phyloP scores from a whole-genome alignment of 148 eudicot genomes.

The Dysphania ambrosioides region DNA sequence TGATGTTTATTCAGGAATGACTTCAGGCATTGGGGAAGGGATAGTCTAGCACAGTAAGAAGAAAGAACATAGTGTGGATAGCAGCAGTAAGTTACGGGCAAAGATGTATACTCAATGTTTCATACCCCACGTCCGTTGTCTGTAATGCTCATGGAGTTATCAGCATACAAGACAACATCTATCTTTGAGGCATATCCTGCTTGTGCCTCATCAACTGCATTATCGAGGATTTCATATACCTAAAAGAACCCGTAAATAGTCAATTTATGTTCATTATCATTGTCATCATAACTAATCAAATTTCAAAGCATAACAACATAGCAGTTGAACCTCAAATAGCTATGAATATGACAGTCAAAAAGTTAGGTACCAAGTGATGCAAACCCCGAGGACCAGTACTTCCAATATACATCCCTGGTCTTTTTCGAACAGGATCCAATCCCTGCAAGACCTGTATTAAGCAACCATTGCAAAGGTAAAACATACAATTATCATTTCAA shows the following conservation, averaged over 20 bases:
- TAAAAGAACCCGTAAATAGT: conserved; percentile 27
- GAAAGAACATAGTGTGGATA: background rate
- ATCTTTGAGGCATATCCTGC: conserved; percentile 92
- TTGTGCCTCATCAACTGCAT: conserved; percentile 94
- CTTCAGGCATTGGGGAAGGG: background rate
- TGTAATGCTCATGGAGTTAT: conserved; percentile 79
- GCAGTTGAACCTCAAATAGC: background rate
- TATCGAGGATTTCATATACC: conserved; percentile 96
- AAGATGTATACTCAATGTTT: background rate
- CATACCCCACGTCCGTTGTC: conserved; percentile 99
- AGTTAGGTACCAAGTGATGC: conserved; percentile 70
- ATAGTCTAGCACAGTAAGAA: background rate
- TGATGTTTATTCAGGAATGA: conserved; percentile 2
- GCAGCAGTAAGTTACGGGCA: background rate
- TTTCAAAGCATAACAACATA: background rate
- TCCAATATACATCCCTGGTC: conserved; percentile 99
- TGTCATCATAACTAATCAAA: background rate
- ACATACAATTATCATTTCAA: background rate
- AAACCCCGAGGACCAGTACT: conserved; percentile 97
- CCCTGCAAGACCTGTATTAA: conserved; percentile 65
- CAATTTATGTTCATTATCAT: background rate
- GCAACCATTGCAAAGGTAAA: conserved; percentile 13
- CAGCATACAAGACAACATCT: conserved; percentile 63
- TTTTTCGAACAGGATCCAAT: conserved; percentile 89
- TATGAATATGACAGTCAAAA: conserved; percentile 1